Percentiles rank a stretch among this genome's conserved stretches.
These are phyloP conservation scores for Annona squamosa DNA, from an alignment of 164 flowering plant genomes.

Conservation along the genomic window DNA sequence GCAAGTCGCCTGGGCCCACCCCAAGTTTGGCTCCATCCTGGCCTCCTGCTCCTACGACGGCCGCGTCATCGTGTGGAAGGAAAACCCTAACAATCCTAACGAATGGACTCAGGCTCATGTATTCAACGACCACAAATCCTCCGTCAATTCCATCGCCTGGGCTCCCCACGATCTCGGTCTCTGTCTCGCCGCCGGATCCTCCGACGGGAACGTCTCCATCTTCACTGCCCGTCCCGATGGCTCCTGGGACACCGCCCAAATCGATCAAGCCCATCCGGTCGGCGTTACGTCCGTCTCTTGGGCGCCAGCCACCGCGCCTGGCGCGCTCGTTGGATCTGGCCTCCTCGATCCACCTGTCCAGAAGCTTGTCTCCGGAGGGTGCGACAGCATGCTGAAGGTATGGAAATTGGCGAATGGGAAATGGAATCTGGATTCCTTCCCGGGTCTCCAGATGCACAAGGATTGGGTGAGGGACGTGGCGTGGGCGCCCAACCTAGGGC, in stretches of 20 bases:
- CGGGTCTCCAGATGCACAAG: constrained; percentile 40
- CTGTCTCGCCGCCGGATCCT: constrained; percentile 40
- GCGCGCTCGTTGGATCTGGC: constrained; percentile 31
- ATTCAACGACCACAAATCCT: constrained; percentile 34
- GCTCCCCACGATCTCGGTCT: constrained; percentile 51
- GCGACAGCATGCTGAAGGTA: constrained; percentile 41
- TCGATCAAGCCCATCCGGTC: constrained; percentile 44
- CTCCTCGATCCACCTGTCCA: constrained; percentile 29
- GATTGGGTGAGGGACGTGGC: constrained; percentile 53
- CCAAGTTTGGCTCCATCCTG: constrained; percentile 40
- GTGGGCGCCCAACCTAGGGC: constrained; percentile 53
- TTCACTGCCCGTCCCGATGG: constrained; percentile 36
- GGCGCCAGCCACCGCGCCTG: constrained; percentile 41
- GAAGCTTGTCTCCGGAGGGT: constrained; percentile 44
- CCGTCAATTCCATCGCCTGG: constrained; percentile 45
- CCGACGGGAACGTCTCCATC: constrained; percentile 42
- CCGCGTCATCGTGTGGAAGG: constrained; percentile 39
- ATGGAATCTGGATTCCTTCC: constrained; percentile 53
- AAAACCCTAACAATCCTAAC: constrained; percentile 24
- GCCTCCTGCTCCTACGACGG: constrained; percentile 49
- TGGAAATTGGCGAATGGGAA: constrained; percentile 38
- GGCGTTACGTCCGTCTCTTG: constrained; percentile 51
- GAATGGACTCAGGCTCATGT: constrained; percentile 40
- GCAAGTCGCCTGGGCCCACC: constrained; percentile 52
- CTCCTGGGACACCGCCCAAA: constrained; percentile 34